Base-by-base conservation (phyloP, 192 early-diverging fungal species). In the Backusella luteola region DNA sequence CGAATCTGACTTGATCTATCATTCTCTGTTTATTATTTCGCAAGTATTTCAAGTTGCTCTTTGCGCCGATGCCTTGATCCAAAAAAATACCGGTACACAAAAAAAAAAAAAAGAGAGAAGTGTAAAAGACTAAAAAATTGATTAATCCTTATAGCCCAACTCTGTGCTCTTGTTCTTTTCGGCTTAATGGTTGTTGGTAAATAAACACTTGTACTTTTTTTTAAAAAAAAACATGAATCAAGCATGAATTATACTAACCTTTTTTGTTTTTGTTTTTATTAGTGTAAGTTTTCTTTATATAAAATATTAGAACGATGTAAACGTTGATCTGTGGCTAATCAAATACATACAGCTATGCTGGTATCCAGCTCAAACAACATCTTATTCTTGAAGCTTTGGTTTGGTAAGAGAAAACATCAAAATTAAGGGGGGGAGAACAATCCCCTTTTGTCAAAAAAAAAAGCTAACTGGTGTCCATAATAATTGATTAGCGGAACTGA, bases 1-100 rank as follows among this genome's bases (percentile, higher is more conserved):
- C 21, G 74, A 77, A 19, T 84, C 82, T 23, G 82, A 84, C 69
- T 74, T 84, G 42, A 84, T 84, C 34, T 84, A 84, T 72, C 82
- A 84, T 21, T 70, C 73, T 26, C 52, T 84, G 9, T 84, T 84
- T 56, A 84, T 84, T 38, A 76, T 77, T 53, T 56, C 75, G n/a
- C 82, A 84, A 70, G 79, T 76, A 36, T 84, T 84, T 66, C 82
- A 84, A 41, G 77, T 84, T 14, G 38, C 73, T 9, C 66, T 83
- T 14, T 79, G 78, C 32, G 39, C 75, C 14, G 82, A 83, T 66
- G 82, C 82, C 7, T 73, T 83, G 1, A 56, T 73, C n/a, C 78
- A 77, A 63, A 56, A 76, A 69, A 83, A 83, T 69, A 83, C 82
- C 34, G 80, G 80, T 81, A 21, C 49, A 17, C 14, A 23, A 23